These are phyloP conservation scores for Cytospora schulzeri DNA, from an alignment of 2,329 filamentous ascomycete species.

Conservation along the genomic window DNA sequence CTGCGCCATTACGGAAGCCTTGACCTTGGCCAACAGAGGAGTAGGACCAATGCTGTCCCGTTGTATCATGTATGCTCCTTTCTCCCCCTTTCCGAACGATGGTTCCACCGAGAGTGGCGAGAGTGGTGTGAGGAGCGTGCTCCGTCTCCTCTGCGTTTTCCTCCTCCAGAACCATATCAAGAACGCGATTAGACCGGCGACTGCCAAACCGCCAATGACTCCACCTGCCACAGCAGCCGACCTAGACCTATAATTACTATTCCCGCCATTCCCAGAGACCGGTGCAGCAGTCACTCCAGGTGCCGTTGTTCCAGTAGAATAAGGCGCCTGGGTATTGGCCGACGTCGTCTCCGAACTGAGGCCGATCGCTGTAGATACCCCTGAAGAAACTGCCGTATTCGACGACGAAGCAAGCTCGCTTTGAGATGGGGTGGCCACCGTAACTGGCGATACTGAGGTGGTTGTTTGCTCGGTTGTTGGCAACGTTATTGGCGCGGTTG, in stretches of 20 bases:
- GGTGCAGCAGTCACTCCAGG: slow-evolving; percentile 33
- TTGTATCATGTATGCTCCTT: slow-evolving; percentile 45
- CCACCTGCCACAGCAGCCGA: slow-evolving; percentile 53
- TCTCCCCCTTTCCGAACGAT: slow-evolving; percentile 32
- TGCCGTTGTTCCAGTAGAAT: background rate
- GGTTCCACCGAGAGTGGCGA: slow-evolving; percentile 36
- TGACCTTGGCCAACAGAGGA: slow-evolving; percentile 45
- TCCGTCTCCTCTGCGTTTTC: slow-evolving; percentile 45
- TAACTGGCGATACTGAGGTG: slow-evolving; percentile 1
- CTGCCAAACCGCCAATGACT: slow-evolving; percentile 51
- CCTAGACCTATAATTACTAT: slow-evolving; percentile 33
- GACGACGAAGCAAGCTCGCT: slow-evolving; percentile 19
- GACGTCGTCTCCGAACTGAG: slow-evolving; percentile 27
- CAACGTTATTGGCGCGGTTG: slow-evolving; percentile 25
- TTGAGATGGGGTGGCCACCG: slow-evolving; percentile 5
- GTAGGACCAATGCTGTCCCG: slow-evolving; percentile 54
- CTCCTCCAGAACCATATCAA: slow-evolving; percentile 55
- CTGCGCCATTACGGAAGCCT: slow-evolving; percentile 42
- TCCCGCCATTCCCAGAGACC: background rate
- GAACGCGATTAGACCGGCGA: slow-evolving; percentile 49
- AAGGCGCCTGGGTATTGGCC: slow-evolving; percentile 2
- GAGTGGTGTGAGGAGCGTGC: slow-evolving; percentile 53
- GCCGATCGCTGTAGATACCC: slow-evolving; percentile 27
- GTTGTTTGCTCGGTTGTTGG: slow-evolving; percentile 22
- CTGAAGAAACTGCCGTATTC: slow-evolving; percentile 14